phyloP scores from a whole-genome alignment of 2,329 filamentous ascomycete species.

The Ophiocordyceps polyrhachis-furcata region DNA sequence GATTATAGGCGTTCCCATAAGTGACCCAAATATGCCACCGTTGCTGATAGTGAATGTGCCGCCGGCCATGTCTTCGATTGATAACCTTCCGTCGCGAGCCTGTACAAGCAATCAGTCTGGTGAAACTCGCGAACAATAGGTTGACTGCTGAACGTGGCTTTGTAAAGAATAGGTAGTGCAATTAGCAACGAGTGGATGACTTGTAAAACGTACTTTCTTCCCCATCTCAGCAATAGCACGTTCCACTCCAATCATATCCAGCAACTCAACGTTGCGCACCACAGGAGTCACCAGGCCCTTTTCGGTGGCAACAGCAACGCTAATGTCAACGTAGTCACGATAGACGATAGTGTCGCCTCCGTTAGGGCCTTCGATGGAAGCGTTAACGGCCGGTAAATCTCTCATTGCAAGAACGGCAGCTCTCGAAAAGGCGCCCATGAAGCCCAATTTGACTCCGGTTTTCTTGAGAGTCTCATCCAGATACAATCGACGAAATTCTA shows the following conservation, averaged over 20 bases:
- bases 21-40: conserved; percentile 86
- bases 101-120: conserved; percentile 14
- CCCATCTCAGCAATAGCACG: conserved; percentile 81
- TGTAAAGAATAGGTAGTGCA: neutral
- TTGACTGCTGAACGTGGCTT: no score
- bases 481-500: conserved; percentile 94
- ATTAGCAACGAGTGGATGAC: neutral
- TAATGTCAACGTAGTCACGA: conserved; percentile 94
- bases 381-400: conserved; percentile 87
- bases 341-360: conserved; percentile 97
- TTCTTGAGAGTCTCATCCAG: conserved; percentile 95
- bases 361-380: conserved; percentile 88
- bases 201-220: conserved; percentile 53
- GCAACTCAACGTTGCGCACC: conserved; percentile 74
- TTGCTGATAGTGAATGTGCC: conserved; percentile 98
- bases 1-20: conserved; percentile 97
- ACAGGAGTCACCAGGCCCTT: conserved; percentile 95
- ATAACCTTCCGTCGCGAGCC: conserved; percentile 91
- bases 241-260: conserved; percentile 83
- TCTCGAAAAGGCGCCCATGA: conserved; percentile 94
- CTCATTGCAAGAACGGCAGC: conserved; percentile 84
- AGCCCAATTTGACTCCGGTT: conserved; percentile 94
- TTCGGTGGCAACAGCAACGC: conserved; percentile 89
- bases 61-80: conserved; percentile 97
- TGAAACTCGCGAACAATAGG: no score